Conservation (phyloP, 352 stramenopile species). For the Phytophthora citricola region DNA sequence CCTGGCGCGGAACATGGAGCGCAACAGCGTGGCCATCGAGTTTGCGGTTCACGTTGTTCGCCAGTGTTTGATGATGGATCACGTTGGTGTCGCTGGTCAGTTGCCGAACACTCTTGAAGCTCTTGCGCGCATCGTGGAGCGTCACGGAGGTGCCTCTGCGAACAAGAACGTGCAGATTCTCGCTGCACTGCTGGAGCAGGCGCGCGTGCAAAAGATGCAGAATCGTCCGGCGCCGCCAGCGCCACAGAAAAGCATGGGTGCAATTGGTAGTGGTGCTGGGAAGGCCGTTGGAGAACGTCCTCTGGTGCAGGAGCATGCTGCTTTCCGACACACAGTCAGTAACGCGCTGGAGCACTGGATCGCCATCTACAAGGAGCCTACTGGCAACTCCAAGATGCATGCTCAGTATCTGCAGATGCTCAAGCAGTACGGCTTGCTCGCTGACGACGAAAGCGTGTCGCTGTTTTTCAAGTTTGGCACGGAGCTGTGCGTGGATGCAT, state of each 20-base stretch:
- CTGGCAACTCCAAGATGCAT: constrained; percentile 94
- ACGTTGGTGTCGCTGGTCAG: constrained; percentile 90
- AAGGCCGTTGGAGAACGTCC: constrained; percentile 44
- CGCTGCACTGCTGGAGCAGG: constrained; percentile 79
- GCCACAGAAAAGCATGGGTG: constrained; percentile 57
- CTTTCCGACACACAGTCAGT: constrained; percentile 87
- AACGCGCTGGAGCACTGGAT: constrained; percentile 99
- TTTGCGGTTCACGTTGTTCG: constrained; percentile 97
- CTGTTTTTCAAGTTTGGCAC: constrained; percentile 97
- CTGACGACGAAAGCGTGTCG: constrained; percentile 96
- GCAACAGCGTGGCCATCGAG: constrained; percentile 95
- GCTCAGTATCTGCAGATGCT: constrained; percentile 98
- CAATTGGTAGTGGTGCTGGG: constrained; percentile 58
- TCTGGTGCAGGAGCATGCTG: constrained; percentile 74
- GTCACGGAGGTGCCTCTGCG: constrained; percentile 64
- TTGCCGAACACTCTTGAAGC: constrained; percentile 95
- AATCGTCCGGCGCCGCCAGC: constrained; percentile 26
- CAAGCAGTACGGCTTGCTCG: constrained; percentile 96
- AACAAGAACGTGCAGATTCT: constrained; percentile 92
- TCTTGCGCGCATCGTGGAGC: constrained; percentile 86
- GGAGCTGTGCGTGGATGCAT: constrained; percentile 97
- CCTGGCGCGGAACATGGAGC: constrained; percentile 95
- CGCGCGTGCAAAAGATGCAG: constrained; percentile 62
- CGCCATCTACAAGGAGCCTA: constrained; percentile 95
- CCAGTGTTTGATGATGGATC: constrained; percentile 92